Evolutionary conservation across 108 stramenopile genomes (phyloP).

Genomic region (Cyclostephanos tholiformis): DNA sequence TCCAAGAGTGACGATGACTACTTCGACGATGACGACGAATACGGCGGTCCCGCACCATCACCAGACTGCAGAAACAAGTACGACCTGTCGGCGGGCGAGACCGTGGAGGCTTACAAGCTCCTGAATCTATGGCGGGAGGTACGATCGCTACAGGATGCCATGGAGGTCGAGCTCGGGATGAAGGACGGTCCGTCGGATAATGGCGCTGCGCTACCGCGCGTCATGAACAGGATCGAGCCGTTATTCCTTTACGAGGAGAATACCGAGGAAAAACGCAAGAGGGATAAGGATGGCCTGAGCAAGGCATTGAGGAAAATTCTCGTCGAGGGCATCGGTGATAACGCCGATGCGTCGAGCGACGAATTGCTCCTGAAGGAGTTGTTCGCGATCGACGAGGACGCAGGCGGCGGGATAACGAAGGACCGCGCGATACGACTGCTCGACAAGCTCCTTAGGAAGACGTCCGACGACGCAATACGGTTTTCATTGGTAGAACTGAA

Average conservation of each 20-base stretch:
- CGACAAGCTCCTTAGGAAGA: slow-evolving; percentile 32
- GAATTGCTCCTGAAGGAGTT: slow-evolving; percentile 47
- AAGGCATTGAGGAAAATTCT: slow-evolving; percentile 26
- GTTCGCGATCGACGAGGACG: slow-evolving; percentile 4
- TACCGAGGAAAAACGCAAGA: slow-evolving; percentile 20
- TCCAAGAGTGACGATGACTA: slow-evolving; percentile 2
- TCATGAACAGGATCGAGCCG: slow-evolving; percentile 32
- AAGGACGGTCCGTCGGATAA: not conserved
- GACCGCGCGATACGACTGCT: slow-evolving; percentile 33
- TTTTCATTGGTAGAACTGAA: slow-evolving; percentile 34
- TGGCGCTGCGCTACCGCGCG: not conserved
- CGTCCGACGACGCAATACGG: slow-evolving; percentile 22
- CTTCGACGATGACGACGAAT: slow-evolving; percentile 9
- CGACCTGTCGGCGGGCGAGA: slow-evolving; percentile 34
- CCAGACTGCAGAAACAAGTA: slow-evolving; percentile 6
- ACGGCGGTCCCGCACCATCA: not conserved
- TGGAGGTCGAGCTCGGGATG: slow-evolving; percentile 19
- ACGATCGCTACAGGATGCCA: slow-evolving; percentile 8
- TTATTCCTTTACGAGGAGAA: slow-evolving; percentile 41
- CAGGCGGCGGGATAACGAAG: slow-evolving; percentile 40
- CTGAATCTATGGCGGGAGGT: slow-evolving; percentile 44
- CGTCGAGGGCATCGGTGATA: slow-evolving; percentile 3
- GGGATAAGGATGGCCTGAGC: slow-evolving; percentile 21
- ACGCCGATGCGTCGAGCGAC: slow-evolving; percentile 37
- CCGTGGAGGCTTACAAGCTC: slow-evolving; percentile 31